Conservation (phyloP, 331 rosid genomes). For the Malus hybrid region DNA sequence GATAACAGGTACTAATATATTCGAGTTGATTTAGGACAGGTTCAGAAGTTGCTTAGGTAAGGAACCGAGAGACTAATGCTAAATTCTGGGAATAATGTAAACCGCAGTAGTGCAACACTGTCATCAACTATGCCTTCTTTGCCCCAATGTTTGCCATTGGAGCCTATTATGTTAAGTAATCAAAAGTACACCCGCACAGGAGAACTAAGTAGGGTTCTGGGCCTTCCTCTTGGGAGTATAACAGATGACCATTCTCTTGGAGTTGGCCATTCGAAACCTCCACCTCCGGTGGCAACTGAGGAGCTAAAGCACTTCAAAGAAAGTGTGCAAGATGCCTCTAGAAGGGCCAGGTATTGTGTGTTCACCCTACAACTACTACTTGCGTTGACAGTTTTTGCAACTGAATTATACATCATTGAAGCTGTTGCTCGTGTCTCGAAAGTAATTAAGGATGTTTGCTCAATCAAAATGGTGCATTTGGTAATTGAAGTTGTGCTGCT, state of each 20-base stretch:
- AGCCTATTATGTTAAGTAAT: slow-evolving; percentile 56
- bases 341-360: slow-evolving; percentile 63
- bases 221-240: slow-evolving; percentile 47
- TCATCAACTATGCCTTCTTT: slow-evolving; percentile 66
- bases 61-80: slow-evolving; percentile 35
- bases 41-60: neutral
- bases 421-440: neutral
- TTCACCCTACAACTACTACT: slow-evolving; percentile 6
- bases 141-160: slow-evolving; percentile 73
- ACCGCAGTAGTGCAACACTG: slow-evolving; percentile 34
- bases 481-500: neutral
- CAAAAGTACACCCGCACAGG: slow-evolving; percentile 34
- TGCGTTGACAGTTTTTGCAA: neutral
- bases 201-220: slow-evolving; percentile 75
- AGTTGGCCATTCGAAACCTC: slow-evolving; percentile 44
- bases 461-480: neutral
- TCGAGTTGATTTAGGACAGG: slow-evolving; percentile 11
- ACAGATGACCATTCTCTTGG: slow-evolving; percentile 67
- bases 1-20: slow-evolving; percentile 17
- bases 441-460: neutral
- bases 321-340: slow-evolving; percentile 67
- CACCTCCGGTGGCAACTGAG: slow-evolving; percentile 53
- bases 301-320: slow-evolving; percentile 76
- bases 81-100: slow-evolving; percentile 53
- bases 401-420: neutral